These are phyloP conservation scores for Chaetomium fimeti DNA, from an alignment of 495 filamentous ascomycete genomes.

Conservation along the genomic window DNA sequence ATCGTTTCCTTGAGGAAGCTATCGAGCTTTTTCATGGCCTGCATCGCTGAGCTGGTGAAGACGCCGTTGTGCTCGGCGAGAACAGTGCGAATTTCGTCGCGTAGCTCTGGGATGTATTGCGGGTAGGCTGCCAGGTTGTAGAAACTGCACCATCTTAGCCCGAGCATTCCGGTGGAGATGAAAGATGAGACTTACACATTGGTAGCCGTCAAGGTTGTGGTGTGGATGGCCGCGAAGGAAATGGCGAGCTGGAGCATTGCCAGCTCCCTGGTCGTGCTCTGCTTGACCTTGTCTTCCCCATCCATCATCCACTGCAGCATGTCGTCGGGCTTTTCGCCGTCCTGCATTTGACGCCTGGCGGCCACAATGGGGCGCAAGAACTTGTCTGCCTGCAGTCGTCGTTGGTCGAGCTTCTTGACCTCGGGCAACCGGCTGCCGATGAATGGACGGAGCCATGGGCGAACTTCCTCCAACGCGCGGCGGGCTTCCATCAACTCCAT, in stretches of 20 bases:
- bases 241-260: constrained; percentile 42
- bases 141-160: constrained; percentile 25
- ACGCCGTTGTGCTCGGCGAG: constrained; percentile 32
- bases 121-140: constrained; percentile 47
- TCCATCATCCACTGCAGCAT: constrained; percentile 46
- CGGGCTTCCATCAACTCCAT: constrained; percentile 45
- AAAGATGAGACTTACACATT: constrained; percentile 29
- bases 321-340: constrained; percentile 36
- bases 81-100: constrained; percentile 51
- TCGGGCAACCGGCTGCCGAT: constrained; percentile 36
- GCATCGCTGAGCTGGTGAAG: constrained; percentile 34
- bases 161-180: not conserved
- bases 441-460: constrained; percentile 35
- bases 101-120: constrained; percentile 47
- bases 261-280: constrained; percentile 27
- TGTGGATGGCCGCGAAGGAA: constrained; percentile 55
- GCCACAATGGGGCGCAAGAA: constrained; percentile 37
- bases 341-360: constrained; percentile 24
- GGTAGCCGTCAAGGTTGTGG: constrained; percentile 48
- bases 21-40: constrained; percentile 40
- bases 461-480: constrained; percentile 33
- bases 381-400: constrained; percentile 30
- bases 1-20: constrained; percentile 40
- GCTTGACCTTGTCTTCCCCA: constrained; percentile 23
- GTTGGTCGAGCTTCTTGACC: constrained; percentile 32